Evolutionary conservation across 164 flowering plant genomes (phyloP).

Genomic region (Cinnamomum micranthum): DNA sequence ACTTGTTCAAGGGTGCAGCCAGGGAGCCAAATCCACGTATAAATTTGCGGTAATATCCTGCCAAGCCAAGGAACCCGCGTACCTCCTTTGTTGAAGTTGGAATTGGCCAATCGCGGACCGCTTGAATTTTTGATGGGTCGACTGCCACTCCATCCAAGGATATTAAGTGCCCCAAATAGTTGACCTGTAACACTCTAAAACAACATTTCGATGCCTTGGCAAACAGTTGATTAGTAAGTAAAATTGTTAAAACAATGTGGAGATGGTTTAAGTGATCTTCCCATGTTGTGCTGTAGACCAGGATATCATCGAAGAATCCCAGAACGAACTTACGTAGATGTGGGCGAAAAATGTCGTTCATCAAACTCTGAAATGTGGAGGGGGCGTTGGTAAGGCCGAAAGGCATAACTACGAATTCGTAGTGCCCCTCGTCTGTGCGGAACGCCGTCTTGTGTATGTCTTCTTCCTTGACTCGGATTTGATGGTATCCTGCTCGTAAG

Average conservation of each 20-base stretch:
- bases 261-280: background rate
- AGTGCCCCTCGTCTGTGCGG: background rate
- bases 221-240: background rate
- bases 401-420: too few relatives aligned
- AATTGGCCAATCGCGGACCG: too few relatives aligned
- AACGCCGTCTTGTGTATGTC: background rate
- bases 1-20: background rate
- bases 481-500: slow-evolving; percentile 2
- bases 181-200: background rate
- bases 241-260: background rate
- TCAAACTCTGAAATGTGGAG: too few relatives aligned
- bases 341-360: too few relatives aligned
- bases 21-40: background rate
- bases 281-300: background rate
- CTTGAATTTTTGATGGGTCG: too few relatives aligned
- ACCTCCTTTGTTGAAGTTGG: background rate
- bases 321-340: background rate
- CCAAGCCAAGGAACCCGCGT: background rate
- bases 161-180: slow-evolving; percentile 1
- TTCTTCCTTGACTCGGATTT: background rate
- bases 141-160: background rate
- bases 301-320: slow-evolving; percentile 7
- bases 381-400: too few relatives aligned
- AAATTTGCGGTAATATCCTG: background rate
- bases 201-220: background rate